Evolutionary conservation across 495 filamentous ascomycete species (phyloP), one percentile per base, ranked within the genome.

Genomic region (Podospora anserina): DNA sequence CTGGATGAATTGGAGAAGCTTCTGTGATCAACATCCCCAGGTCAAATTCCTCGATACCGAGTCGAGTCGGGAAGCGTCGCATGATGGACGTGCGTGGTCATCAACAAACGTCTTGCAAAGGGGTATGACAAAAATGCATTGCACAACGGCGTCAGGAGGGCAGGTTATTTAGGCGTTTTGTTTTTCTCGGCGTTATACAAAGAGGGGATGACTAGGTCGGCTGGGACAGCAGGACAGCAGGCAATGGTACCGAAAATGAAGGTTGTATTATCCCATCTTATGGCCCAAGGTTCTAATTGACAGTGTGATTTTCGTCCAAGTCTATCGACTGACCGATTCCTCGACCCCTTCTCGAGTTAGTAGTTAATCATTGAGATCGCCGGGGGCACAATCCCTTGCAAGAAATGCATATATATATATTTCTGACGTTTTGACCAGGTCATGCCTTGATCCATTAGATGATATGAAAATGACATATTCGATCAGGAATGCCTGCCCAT

Each of bases 1-100:
- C 81, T 98, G 66, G 89, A 97, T 74, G 92, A 99, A 83, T 90
- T 99, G 81, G 88, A 87, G 64, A 94, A 94, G 82, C 78, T 93
- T 20, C 74, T 77, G 70, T 77, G 39, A 49, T 49, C 39, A 49
- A 49, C 39, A 49, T 49, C 5, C 39, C 13, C 39, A 7, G 3
- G 30, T 32, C 30, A 32, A 32, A 32, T 32, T 32, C 30, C 7
- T 32, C 30, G 30, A 7, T 13, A 16, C 39, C 9, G 13, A 16
- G 39, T 11, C 9, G 39, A 13, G 2, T 16, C 6, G 39, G 39
- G 13, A 49, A 49, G 6, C 6, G 30, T 32, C 30, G 7, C 7
- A 49, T 13, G 39, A 16, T 13, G 9, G 39, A 18, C 9, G 39
- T 9, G 39, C 39, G 2, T 49, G 0, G 39, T 49, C 13, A 13